A percentile compares a stretch with the other conserved stretches of the same genome.
phyloP scores from a whole-genome alignment of 2,329 filamentous ascomycete genomes.

The Ceratocystis alfenasii region DNA sequence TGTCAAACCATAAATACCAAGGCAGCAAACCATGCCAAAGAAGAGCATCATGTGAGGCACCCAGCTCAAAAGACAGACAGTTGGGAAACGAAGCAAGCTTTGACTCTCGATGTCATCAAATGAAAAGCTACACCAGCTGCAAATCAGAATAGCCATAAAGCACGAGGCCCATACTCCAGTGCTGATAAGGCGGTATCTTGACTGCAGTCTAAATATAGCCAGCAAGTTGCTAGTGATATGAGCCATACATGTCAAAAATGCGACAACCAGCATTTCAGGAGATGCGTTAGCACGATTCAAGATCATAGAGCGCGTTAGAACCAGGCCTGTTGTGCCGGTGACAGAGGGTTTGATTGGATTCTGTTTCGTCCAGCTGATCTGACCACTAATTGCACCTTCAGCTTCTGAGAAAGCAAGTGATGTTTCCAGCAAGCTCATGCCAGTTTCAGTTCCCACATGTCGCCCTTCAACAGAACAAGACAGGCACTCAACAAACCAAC shows the following conservation, averaged over 20 bases:
- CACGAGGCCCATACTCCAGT: conserved; percentile 83
- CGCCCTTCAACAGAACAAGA: conserved; percentile 80
- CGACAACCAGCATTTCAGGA: conserved; percentile 76
- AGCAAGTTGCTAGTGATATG: conserved; percentile 75
- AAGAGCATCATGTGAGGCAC: conserved; percentile 87
- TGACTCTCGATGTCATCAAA: conserved; percentile 47
- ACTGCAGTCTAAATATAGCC: conserved; percentile 68
- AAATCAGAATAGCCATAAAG: conserved; percentile 76
- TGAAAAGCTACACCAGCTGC: conserved; percentile 56
- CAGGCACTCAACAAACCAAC: conserved; percentile 81
- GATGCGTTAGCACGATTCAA: conserved; percentile 75
- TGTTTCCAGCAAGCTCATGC: conserved; percentile 94
- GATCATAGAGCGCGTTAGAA: conserved; percentile 51
- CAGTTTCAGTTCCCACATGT: conserved; percentile 68
- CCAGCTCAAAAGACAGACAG: conserved; percentile 88
- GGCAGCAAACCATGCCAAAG: conserved; percentile 62
- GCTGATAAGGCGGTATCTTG: conserved; percentile 67
- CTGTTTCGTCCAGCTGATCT: conserved; percentile 54
- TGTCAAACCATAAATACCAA: conserved; percentile 64
- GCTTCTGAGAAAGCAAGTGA: conserved; percentile 93
- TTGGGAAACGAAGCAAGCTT: conserved; percentile 75
- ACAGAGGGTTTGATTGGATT: conserved; percentile 41
- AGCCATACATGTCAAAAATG: conserved; percentile 78
- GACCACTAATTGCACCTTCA: conserved; percentile 72
- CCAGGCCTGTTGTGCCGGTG: conserved; percentile 25